Base-by-base conservation (phyloP, 2,329 filamentous ascomycete genomes). In the Botryotinia globosa region DNA sequence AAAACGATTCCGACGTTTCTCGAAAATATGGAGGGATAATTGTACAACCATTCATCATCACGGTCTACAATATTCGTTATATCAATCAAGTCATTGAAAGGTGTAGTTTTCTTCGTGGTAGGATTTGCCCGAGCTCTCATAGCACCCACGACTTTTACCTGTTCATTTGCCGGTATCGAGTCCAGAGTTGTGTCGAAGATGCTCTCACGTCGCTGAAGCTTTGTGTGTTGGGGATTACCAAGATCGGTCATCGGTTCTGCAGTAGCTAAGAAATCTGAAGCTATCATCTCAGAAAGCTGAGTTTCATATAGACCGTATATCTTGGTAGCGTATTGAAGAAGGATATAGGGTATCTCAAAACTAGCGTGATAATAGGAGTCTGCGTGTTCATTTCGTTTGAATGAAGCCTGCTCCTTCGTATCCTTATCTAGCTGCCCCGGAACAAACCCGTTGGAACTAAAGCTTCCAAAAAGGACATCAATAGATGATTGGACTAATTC, bases 261-360 rank as follows among this genome's bases (percentile, higher is more conserved):
- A 14, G 22, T 14, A 14, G 45, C 22, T 12, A 1, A 51, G 22
- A 10, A 0, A 0, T 1, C 45, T 10, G 22, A 51, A 51, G 10
- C 0, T n/a, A 1, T 51, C 0, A 3, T n/a, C 0, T 16, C 48
- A 1, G 48, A 51, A 14, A 51, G 1, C 12, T n/a, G 10, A 12
- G 48, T 51, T 1, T 51, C 0, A 51, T 51, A n/a, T n/a, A 51
- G 48, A n/a, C 25, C 3, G 48, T 51, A 3, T 0, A n/a, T 51
- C 16, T 3, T 3, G 4, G 48, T 7, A n/a, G 48, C 48, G 48
- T 51, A 51, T 51, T n/a, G 48, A n/a, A 51, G 25, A 51, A 51
- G 12, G 0, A 51, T 51, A n/a, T 51, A 51, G 25, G 48, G 48
- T 7, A 51, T 51, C 48, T 51, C 12, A 51, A 51, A 51, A 51